phyloP scores from a whole-genome alignment of 2,329 filamentous ascomycete genomes.

The Botryotinia convoluta region DNA sequence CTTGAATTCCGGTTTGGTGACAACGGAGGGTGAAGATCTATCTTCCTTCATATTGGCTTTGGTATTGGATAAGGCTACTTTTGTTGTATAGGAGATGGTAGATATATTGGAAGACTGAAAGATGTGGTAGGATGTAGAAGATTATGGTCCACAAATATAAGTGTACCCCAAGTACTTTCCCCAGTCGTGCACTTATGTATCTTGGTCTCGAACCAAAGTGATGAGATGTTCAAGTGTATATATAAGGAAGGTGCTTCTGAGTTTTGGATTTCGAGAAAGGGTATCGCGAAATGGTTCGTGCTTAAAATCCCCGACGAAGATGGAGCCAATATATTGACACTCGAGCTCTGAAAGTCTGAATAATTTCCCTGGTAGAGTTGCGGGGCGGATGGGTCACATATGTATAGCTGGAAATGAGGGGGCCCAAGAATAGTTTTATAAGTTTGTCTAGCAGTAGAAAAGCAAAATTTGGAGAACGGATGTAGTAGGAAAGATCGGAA shows the following conservation, averaged over 20 bases:
- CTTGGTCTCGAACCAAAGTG: neutral
- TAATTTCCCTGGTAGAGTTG: conserved; percentile 5
- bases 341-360: neutral
- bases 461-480: neutral
- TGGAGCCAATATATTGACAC: conserved; percentile 1
- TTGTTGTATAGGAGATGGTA: neutral
- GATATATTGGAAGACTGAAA: neutral
- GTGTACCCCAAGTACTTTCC: neutral
- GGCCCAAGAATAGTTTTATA: neutral
- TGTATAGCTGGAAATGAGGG: neutral
- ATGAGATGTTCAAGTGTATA: neutral
- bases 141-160: conserved; percentile 3
- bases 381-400: conserved; percentile 2
- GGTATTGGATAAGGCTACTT: neutral
- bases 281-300: conserved; percentile 9
- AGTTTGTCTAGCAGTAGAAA: neutral
- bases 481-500: neutral
- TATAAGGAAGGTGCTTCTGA: neutral
- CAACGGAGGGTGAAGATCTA: neutral
- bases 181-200: conserved; percentile 2
- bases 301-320: neutral
- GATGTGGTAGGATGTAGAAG: too few species aligned
- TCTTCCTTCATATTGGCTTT: neutral
- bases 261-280: neutral
- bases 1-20: neutral